Conservation (phyloP, 108 stramenopile species). For the Licmophora abbreviata region DNA sequence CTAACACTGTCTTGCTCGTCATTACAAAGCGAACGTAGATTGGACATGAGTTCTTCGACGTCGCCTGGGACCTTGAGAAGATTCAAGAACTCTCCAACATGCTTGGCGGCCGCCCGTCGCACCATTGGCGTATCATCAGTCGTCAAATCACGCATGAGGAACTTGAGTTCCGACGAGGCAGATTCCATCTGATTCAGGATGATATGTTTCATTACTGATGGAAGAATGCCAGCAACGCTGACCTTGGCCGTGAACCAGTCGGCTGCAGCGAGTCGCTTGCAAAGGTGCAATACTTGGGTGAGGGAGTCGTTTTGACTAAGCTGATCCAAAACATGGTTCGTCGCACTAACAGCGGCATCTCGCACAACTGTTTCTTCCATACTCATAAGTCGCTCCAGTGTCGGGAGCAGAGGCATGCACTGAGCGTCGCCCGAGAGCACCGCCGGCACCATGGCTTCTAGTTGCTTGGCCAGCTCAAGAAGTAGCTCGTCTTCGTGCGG, state of each 20-base stretch:
- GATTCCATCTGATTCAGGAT: no score
- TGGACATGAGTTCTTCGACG: constrained; percentile 44
- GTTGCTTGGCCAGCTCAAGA: constrained; percentile 59
- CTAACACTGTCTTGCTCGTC: constrained; percentile 98
- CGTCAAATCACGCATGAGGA: constrained; percentile 66
- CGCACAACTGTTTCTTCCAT: constrained; percentile 96
- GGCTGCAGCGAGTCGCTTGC: constrained; percentile 69
- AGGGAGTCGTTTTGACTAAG: background rate
- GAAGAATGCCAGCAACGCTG: constrained; percentile 72
- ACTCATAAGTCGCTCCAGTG: constrained; percentile 83
- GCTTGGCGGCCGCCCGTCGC: constrained; percentile 69
- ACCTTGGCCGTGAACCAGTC: constrained; percentile 99
- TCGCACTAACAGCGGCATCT: constrained; percentile 72
- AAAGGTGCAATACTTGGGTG: constrained; percentile 52
- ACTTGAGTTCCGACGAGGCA: constrained; percentile 39
- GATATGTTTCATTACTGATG: constrained; percentile 16
- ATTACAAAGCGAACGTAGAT: constrained; percentile 65
- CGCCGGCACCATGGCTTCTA: constrained; percentile 58
- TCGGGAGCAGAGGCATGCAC: constrained; percentile 64
- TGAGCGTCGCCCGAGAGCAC: constrained; percentile 40
- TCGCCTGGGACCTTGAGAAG: constrained; percentile 19
- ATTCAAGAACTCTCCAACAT: constrained; percentile 61
- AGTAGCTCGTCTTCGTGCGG: constrained; percentile 74
- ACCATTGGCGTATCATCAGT: constrained; percentile 98
- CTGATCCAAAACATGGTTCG: constrained; percentile 34